Evolutionary conservation across 805 yeast genomes (phyloP).

Genomic region (Grigorovia yakushimaensis): DNA sequence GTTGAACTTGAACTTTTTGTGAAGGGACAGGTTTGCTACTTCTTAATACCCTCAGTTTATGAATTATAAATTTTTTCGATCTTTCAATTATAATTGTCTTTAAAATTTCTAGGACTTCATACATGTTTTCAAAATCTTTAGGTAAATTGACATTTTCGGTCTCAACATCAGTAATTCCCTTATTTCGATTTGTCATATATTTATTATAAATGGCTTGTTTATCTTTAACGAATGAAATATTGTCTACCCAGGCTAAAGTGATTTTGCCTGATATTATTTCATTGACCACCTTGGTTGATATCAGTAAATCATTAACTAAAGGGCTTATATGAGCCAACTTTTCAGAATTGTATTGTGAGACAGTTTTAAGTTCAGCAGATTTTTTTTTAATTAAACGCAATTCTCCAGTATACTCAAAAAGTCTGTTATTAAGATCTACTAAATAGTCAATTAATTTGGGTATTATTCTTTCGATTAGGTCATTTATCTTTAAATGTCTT

Average conservation of each 20-base stretch:
- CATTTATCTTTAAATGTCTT: slow-evolving; percentile 12
- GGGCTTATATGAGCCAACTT: slow-evolving; percentile 55
- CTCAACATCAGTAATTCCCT: too few species aligned
- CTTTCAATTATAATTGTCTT: slow-evolving; percentile 62
- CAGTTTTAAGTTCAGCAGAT: slow-evolving; percentile 38
- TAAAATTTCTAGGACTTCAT: slow-evolving; percentile 36
- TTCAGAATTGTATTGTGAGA: slow-evolving; percentile 39
- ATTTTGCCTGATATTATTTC: slow-evolving; percentile 51
- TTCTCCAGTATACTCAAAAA: slow-evolving; percentile 47
- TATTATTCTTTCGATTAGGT: slow-evolving; percentile 21
- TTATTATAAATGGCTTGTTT: slow-evolving; percentile 45
- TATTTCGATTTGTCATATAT: slow-evolving; percentile 21
- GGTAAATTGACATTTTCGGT: slow-evolving; percentile 12
- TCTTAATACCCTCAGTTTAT: slow-evolving; percentile 58
- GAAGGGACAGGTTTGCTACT: slow-evolving; percentile 52
- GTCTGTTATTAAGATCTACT: slow-evolving; percentile 45
- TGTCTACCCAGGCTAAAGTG: slow-evolving; percentile 53
- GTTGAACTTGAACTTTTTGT: slow-evolving; percentile 59
- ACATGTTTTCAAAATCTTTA: slow-evolving; percentile 18
- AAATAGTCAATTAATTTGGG: slow-evolving; percentile 47
- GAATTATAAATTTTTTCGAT: slow-evolving; percentile 57
- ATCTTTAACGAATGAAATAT: slow-evolving; percentile 47
- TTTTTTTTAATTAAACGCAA: slow-evolving; percentile 50
- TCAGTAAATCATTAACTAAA: slow-evolving; percentile 59
- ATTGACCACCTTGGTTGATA: slow-evolving; percentile 62